These are phyloP conservation scores for Eimeria tenella DNA, from an alignment of 169 alveolate species.

Conservation along the genomic window DNA sequence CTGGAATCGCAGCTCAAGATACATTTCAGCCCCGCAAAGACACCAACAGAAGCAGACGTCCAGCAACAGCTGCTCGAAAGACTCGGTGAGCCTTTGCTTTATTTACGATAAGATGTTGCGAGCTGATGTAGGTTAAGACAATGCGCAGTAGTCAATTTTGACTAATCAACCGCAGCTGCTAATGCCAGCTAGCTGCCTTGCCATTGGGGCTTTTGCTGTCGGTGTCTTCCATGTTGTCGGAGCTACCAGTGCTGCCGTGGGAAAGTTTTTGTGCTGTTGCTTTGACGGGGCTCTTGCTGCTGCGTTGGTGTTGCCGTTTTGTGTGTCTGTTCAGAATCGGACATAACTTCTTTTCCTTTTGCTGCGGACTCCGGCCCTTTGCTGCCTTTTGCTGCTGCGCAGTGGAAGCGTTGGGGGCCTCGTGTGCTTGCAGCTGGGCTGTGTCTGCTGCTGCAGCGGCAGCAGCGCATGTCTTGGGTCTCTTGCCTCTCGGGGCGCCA, in stretches of 20 bases:
- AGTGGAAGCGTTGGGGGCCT: slow-evolving; percentile 29
- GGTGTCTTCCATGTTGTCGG: neutral
- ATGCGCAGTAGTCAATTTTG: too few species aligned
- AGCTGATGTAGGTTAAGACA: too few species aligned
- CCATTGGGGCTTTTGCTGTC: neutral
- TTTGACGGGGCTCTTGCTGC: neutral
- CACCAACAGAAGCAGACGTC: neutral
- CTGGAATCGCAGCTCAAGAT: slow-evolving; percentile 2
- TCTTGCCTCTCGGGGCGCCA: slow-evolving; percentile 63
- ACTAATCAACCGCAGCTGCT: too few species aligned
- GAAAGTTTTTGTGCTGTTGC: neutral
- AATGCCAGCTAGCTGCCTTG: neutral
- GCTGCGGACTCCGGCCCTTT: slow-evolving; percentile 1
- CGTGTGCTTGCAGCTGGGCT: slow-evolving; percentile 73
- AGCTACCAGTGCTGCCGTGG: neutral
- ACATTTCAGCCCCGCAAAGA: neutral
- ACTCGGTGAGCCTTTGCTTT: neutral
- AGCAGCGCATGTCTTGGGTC: slow-evolving; percentile 59
- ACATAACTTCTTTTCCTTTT: slow-evolving; percentile 10
- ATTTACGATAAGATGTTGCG: neutral
- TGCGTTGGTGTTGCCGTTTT: slow-evolving; percentile 26
- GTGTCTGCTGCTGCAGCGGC: slow-evolving; percentile 57
- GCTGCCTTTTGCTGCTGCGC: slow-evolving; percentile 13
- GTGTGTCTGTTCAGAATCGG: slow-evolving; percentile 43
- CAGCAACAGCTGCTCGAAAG: neutral